Evolutionary conservation across 441 rosid species (phyloP).

Genomic region (Populus tomentosa): DNA sequence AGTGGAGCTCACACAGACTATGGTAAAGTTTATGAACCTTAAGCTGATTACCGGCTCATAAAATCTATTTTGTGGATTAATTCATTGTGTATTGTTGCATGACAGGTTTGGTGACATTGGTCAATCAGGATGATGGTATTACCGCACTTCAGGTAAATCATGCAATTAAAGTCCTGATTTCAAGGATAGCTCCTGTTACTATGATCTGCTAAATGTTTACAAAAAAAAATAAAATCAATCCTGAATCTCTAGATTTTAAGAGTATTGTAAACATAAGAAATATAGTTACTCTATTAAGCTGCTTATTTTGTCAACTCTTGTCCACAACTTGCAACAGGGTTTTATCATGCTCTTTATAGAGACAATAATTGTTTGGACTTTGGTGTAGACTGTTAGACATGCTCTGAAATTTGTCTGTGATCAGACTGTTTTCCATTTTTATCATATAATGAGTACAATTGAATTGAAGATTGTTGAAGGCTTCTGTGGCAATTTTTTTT

Average conservation of each 20-base stretch:
- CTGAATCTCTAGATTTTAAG: not conserved
- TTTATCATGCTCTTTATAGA: not conserved
- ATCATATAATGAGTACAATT: not conserved
- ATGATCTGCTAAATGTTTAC: not conserved
- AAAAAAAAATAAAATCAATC: not conserved
- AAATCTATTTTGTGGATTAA: slow-evolving; percentile 7
- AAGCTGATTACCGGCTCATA: not conserved
- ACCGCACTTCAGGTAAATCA: slow-evolving; percentile 74
- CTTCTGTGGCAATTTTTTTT: not conserved
- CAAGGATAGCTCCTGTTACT: not conserved
- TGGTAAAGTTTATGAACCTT: slow-evolving; percentile 39
- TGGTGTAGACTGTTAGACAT: not conserved
- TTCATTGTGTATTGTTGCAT: not conserved
- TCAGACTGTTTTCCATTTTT: not conserved
- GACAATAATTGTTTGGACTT: not conserved
- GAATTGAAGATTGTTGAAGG: not conserved
- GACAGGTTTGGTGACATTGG: slow-evolving; percentile 76
- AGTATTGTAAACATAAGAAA: not conserved
- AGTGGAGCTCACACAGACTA: slow-evolving; percentile 90
- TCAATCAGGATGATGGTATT: slow-evolving; percentile 84
- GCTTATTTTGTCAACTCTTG: not conserved
- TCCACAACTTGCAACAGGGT: not conserved
- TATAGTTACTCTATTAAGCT: not conserved
- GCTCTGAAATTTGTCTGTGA: not conserved
- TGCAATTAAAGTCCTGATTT: not conserved